These are phyloP conservation scores for Stagonosporopsis chrysanthemi DNA, from an alignment of 2,329 filamentous ascomycete genomes.

Conservation along the genomic window DNA sequence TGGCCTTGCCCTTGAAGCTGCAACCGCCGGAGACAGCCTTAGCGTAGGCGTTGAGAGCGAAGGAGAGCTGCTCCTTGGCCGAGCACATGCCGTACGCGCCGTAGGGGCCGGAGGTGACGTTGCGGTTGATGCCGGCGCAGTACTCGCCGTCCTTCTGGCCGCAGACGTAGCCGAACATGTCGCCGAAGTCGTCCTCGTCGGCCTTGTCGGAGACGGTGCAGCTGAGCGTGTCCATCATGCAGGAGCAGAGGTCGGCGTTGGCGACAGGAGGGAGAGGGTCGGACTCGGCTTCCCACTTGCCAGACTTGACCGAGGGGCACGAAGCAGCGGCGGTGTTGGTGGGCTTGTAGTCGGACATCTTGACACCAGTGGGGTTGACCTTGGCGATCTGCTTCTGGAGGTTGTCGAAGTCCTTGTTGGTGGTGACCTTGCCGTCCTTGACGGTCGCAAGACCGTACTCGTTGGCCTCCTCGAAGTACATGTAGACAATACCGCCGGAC, in stretches of 20 bases:
- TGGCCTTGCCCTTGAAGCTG: slow-evolving; percentile 73
- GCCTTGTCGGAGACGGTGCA: slow-evolving; percentile 71
- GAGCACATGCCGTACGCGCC: slow-evolving; percentile 82
- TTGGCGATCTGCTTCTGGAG: slow-evolving; percentile 70
- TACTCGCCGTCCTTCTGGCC: slow-evolving; percentile 59
- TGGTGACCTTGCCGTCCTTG: slow-evolving; percentile 64
- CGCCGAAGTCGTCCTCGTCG: slow-evolving; percentile 65
- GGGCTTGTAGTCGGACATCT: slow-evolving; percentile 73
- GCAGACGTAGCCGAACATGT: slow-evolving; percentile 79
- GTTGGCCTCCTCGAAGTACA: slow-evolving; percentile 94
- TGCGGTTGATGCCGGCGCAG: slow-evolving; percentile 73
- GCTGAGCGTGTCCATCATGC: slow-evolving; percentile 78
- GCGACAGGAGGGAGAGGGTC: slow-evolving; percentile 80
- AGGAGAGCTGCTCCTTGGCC: slow-evolving; percentile 73
- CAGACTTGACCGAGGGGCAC: slow-evolving; percentile 71
- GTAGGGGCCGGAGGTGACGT: slow-evolving; percentile 72
- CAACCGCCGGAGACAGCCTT: slow-evolving; percentile 65
- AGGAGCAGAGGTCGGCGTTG: slow-evolving; percentile 79
- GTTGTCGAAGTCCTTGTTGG: slow-evolving; percentile 69
- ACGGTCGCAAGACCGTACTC: slow-evolving; percentile 82
- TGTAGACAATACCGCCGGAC: slow-evolving; percentile 97
- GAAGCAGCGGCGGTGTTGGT: slow-evolving; percentile 70
- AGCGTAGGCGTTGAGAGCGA: slow-evolving; percentile 74
- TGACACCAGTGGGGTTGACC: slow-evolving; percentile 70
- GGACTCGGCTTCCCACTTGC: slow-evolving; percentile 72